Evolutionary conservation across 2,329 filamentous ascomycete genomes (phyloP).

Genomic region (Calonectria pteridis): DNA sequence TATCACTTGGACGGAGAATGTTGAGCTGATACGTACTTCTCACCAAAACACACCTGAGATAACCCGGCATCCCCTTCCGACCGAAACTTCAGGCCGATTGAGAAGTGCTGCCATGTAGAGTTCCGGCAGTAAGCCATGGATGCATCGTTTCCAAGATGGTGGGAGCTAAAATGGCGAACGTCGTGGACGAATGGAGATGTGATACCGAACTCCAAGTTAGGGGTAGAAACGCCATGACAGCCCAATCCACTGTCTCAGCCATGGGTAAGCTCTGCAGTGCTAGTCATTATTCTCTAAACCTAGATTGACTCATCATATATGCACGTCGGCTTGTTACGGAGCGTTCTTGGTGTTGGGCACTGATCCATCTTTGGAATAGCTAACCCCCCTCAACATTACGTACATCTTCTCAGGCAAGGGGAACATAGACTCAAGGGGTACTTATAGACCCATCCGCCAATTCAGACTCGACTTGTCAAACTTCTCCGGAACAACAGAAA

Average conservation of each 20-base stretch:
- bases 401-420: conserved; percentile 1
- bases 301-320: neutral
- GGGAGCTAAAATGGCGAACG: neutral
- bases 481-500: neutral
- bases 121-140: neutral
- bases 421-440: neutral
- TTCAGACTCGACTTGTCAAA: neutral
- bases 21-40: neutral
- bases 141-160: neutral
- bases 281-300: neutral
- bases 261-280: neutral
- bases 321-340: conserved; percentile 11
- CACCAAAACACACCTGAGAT: neutral
- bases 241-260: neutral
- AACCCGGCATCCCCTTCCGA: neutral
- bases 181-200: neutral
- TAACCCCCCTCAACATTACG: conserved; percentile 13
- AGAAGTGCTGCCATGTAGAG: neutral
- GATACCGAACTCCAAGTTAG: conserved; percentile 7
- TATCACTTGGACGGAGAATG: neutral
- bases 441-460: neutral
- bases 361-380: neutral
- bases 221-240: neutral
- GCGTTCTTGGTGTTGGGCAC: neutral
- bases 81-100: neutral